These are phyloP conservation scores for Arthrobotrys sinensis DNA, from an alignment of 2,329 filamentous ascomycete genomes.

Conservation along the genomic window DNA sequence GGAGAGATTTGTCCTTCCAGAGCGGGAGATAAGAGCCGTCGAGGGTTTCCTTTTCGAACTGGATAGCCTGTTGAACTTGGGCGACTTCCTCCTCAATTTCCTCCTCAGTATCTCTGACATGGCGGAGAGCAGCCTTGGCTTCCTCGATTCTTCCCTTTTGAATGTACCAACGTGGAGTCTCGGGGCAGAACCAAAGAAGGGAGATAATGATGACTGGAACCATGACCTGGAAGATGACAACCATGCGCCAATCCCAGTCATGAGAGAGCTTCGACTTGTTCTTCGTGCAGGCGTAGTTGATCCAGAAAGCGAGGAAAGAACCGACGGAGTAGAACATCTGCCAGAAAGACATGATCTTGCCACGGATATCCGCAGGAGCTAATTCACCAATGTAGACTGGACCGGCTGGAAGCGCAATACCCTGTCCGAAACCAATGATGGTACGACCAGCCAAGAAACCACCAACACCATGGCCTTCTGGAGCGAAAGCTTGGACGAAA, in stretches of 20 bases:
- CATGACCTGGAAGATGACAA: slow-evolving; percentile 81
- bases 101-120: slow-evolving; percentile 76
- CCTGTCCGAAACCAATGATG: slow-evolving; percentile 79
- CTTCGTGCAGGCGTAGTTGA: slow-evolving; percentile 76
- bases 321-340: slow-evolving; percentile 79
- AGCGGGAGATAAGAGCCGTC: slow-evolving; percentile 76
- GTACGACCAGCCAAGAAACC: slow-evolving; percentile 79
- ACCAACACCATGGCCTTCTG: slow-evolving; percentile 73
- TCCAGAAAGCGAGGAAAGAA: slow-evolving; percentile 77
- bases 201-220: slow-evolving; percentile 76
- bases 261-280: slow-evolving; percentile 70
- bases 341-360: slow-evolving; percentile 79
- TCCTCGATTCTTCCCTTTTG: slow-evolving; percentile 75
- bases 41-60: slow-evolving; percentile 80
- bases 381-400: slow-evolving; percentile 81
- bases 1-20: slow-evolving; percentile 79
- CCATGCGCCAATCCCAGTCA: slow-evolving; percentile 81
- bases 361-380: slow-evolving; percentile 76
- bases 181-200: slow-evolving; percentile 77
- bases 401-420: slow-evolving; percentile 77
- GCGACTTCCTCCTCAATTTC: slow-evolving; percentile 78
- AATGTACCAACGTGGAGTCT: slow-evolving; percentile 79
- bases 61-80: slow-evolving; percentile 77
- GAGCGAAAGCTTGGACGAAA: slow-evolving; percentile 78
- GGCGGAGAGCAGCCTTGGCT: slow-evolving; percentile 74